Percentiles rank a stretch among this genome's conserved stretches.
phyloP scores from a whole-genome alignment of 2,329 filamentous ascomycete genomes.

The Fusarium tanahbumbuense region DNA sequence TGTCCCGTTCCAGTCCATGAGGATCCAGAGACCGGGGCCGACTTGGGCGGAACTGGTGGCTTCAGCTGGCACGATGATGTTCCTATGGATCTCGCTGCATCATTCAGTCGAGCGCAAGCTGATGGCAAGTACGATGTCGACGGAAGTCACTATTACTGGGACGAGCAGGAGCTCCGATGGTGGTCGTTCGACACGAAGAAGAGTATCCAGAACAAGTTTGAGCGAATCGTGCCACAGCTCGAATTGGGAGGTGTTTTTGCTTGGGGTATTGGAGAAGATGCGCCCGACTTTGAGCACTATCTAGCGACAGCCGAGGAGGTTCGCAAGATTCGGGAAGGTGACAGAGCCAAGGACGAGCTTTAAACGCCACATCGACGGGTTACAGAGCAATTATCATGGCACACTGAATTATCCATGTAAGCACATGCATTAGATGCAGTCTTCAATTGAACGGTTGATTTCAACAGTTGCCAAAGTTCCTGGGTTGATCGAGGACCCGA shows the following conservation, averaged over 20 bases:
- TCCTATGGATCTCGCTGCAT: slow-evolving; percentile 63
- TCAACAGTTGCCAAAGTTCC: neutral
- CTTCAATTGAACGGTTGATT: slow-evolving; percentile 12
- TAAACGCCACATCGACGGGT: slow-evolving; percentile 21
- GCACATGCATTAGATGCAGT: slow-evolving; percentile 17
- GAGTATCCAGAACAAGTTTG: slow-evolving; percentile 71
- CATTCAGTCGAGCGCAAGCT: slow-evolving; percentile 66
- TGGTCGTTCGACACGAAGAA: slow-evolving; percentile 79
- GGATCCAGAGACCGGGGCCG: slow-evolving; percentile 66
- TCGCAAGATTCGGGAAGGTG: slow-evolving; percentile 24
- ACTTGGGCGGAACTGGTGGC: slow-evolving; percentile 66
- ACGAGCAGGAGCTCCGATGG: slow-evolving; percentile 68
- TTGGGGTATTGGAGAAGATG: slow-evolving; percentile 79
- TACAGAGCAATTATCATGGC: neutral
- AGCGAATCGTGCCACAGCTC: slow-evolving; percentile 65
- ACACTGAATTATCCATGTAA: slow-evolving; percentile 11
- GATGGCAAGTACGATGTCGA: slow-evolving; percentile 65
- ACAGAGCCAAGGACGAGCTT: slow-evolving; percentile 47
- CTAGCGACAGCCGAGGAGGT: slow-evolving; percentile 49
- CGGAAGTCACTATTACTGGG: slow-evolving; percentile 78
- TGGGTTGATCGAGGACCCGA: neutral
- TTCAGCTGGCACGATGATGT: slow-evolving; percentile 71
- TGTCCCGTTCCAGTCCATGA: slow-evolving; percentile 69
- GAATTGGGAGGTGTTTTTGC: slow-evolving; percentile 78
- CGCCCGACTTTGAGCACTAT: slow-evolving; percentile 57